A percentile compares a stretch with the other conserved stretches of the same genome.
Evolutionary conservation across 352 stramenopile genomes (phyloP).

Genomic region (Globisporangium nagaii): DNA sequence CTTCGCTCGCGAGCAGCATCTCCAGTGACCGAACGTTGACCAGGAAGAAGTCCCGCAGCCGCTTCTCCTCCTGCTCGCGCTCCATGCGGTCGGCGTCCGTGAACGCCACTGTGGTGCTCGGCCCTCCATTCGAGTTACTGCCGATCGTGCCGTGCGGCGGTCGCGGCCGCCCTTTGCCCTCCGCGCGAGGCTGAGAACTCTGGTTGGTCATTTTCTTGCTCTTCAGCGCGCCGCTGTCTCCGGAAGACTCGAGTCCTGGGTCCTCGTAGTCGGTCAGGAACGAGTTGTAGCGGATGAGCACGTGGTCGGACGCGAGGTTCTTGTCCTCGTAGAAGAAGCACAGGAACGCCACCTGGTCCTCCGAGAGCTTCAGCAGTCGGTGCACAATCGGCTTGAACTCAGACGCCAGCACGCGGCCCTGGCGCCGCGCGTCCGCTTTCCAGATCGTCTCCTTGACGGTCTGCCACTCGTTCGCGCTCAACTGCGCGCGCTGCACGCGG

Average conservation of each 20-base stretch:
- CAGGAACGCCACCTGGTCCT: constrained; percentile 64
- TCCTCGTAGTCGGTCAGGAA: constrained; percentile 76
- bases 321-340: constrained; percentile 79
- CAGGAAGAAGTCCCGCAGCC: constrained; percentile 37
- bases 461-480: constrained; percentile 31
- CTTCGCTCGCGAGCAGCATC: constrained; percentile 23
- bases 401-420: constrained; percentile 40
- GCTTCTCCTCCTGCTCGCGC: constrained; percentile 28
- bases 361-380: constrained; percentile 35
- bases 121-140: too few species aligned
- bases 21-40: constrained; percentile 38
- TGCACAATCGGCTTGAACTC: constrained; percentile 47
- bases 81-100: constrained; percentile 11
- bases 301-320: constrained; percentile 43
- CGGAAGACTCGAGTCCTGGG: constrained; percentile 34
- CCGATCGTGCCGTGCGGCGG: constrained; percentile 1
- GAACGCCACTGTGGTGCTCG: not conserved
- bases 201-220: constrained; percentile 1
- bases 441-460: constrained; percentile 53
- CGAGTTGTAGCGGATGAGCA: constrained; percentile 63
- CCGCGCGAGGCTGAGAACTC: constrained; percentile 1
- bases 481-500: constrained; percentile 41
- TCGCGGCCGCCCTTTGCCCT: constrained; percentile 24
- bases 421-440: constrained; percentile 33
- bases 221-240: constrained; percentile 3